A percentile compares a stretch with the other conserved stretches of the same genome.
Conservation (phyloP, 2,329 filamentous ascomycete species). For the Alternaria longipes region DNA sequence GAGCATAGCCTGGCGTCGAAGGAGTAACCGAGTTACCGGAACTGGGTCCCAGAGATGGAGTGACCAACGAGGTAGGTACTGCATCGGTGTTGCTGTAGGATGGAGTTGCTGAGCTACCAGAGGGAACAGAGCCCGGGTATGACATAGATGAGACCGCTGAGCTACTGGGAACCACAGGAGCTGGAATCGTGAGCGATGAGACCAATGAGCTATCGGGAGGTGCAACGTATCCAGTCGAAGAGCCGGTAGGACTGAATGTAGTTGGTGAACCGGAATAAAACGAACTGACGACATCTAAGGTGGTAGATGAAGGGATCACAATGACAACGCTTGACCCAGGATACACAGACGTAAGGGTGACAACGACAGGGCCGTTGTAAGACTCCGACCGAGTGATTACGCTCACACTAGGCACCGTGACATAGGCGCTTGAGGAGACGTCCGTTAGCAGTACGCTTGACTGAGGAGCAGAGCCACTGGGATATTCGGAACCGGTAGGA, state of each 20-base stretch:
- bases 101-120: background rate
- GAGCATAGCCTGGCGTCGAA: slow-evolving; percentile 7
- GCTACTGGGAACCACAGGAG: slow-evolving; percentile 1
- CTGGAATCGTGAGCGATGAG: slow-evolving; percentile 1
- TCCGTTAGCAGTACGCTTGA: slow-evolving; percentile 14
- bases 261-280: slow-evolving; percentile 15
- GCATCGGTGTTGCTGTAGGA: slow-evolving; percentile 8
- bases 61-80: slow-evolving; percentile 13
- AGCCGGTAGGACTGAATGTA: background rate
- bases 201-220: slow-evolving; percentile 10
- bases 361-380: slow-evolving; percentile 7
- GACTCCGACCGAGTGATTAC: background rate
- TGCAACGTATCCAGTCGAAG: slow-evolving; percentile 9
- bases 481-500: slow-evolving; percentile 3
- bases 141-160: background rate
- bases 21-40: background rate
- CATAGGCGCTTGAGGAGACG: slow-evolving; percentile 6
- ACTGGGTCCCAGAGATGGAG: background rate
- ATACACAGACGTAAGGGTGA: slow-evolving; percentile 1
- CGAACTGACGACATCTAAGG: slow-evolving; percentile 5
- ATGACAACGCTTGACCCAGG: background rate
- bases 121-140: slow-evolving; percentile 5
- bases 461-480: slow-evolving; percentile 16
- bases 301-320: slow-evolving; percentile 7
- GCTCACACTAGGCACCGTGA: background rate